Base-by-base conservation (phyloP, 768 basidiomycete species). In the Amanita rubescens region DNA sequence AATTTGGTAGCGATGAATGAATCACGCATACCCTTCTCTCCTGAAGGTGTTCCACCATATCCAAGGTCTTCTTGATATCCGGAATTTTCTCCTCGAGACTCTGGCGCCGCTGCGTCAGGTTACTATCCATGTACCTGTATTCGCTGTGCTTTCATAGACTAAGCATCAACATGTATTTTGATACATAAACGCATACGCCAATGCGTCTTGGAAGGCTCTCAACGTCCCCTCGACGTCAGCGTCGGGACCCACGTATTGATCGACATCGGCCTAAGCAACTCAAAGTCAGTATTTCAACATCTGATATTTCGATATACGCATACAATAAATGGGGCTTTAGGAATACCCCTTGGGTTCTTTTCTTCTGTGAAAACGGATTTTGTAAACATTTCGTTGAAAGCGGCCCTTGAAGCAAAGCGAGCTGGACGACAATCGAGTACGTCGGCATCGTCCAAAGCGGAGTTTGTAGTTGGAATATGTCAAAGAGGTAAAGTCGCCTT, bases 61-160 rank as follows among this genome's bases (percentile, higher is more conserved):
- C 77, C 39, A 99, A 70, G 2, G 94, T 97, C 73, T 94, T 93
- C 62, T 80, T 81, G 63, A 98, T 92, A 67, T 99, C 96, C 0
- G 95, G 94, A 34, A 97, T 94, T 76, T 99, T 98, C 57, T 91
- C 89, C 60, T 94, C 87, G 4, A 97, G 75, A 15, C 86, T 82
- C 49, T 77, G 77, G 51, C 87, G 77, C 43, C 94, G 80, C 63
- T 92, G 87, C 5, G 83, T 73, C 46, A 94, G 74, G 64, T 83
- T 94, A 14, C 81, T 72, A 60, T 98, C 95, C 95, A 99, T 98
- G 71, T 95, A 97, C 47, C 90, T 87, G 75, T 99, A 98, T 76
- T 99, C 98, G 61, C 95, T 99, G 72, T 63, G 67, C 75, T 75
- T 76, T 69, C 69, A 58, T 60, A 60, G 56, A 53, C 60, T 44